Percentiles rank a stretch among this genome's conserved stretches.
These are phyloP conservation scores for Plasmodium vinckei DNA, from an alignment of 169 alveolate species.

Conservation along the genomic window DNA sequence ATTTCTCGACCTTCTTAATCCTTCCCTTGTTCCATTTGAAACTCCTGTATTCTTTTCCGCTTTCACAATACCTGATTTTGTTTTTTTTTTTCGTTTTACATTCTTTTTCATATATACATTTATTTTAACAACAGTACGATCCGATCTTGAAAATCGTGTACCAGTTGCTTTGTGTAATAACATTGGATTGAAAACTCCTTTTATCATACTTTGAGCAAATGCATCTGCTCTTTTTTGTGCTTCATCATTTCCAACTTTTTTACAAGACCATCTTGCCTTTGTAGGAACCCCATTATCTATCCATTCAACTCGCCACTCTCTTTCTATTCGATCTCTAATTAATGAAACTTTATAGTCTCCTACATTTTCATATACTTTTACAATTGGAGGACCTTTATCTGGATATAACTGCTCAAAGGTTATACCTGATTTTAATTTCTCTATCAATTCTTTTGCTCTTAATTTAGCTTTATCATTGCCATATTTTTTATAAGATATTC, in stretches of 20 bases:
- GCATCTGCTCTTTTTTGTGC: slow-evolving; percentile 85
- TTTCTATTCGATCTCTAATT: slow-evolving; percentile 81
- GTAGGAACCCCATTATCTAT: slow-evolving; percentile 78
- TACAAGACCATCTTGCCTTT: slow-evolving; percentile 89
- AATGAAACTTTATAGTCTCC: slow-evolving; percentile 84
- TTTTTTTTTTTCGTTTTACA: slow-evolving; percentile 15
- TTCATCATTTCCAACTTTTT: slow-evolving; percentile 87
- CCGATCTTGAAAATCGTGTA: slow-evolving; percentile 78
- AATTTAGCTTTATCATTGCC: slow-evolving; percentile 88
- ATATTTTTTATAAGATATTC: slow-evolving; percentile 86
- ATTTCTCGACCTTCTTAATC: neutral
- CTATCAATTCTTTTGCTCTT: slow-evolving; percentile 84
- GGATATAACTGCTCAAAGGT: slow-evolving; percentile 87
- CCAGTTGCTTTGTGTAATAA: slow-evolving; percentile 88
- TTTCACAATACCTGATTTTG: neutral
- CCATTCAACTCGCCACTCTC: slow-evolving; percentile 89
- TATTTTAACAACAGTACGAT: slow-evolving; percentile 58
- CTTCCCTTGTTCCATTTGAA: slow-evolving; percentile 4
- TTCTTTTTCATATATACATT: slow-evolving; percentile 70
- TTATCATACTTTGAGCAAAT: slow-evolving; percentile 84
- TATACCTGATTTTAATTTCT: slow-evolving; percentile 82
- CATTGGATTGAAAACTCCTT: slow-evolving; percentile 85
- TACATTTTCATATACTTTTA: slow-evolving; percentile 82
- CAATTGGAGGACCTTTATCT: slow-evolving; percentile 88
- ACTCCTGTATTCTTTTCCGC: neutral